Base-by-base conservation (phyloP, 768 basidiomycete genomes). In the Leucocoprinus birnbaumii region DNA sequence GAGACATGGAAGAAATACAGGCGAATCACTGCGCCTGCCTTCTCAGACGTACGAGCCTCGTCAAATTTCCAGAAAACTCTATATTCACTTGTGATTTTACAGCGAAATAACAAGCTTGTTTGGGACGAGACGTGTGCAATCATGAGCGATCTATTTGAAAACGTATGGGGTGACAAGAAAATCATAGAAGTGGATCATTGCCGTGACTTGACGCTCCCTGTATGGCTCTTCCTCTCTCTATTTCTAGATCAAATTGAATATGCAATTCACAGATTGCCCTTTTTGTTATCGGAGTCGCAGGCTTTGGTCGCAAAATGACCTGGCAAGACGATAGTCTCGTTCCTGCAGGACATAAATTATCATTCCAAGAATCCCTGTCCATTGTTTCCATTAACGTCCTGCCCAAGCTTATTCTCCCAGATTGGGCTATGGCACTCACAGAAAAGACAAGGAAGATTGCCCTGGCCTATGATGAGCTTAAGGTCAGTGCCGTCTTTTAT, bases 1-100 rank as follows among this genome's bases (percentile, higher is more conserved):
- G 77, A 80, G 2, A 73, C 80, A 49, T 87, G 84, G 84, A 83
- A 83, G 62, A 75, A 74, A n/a, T 82, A 84, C 58, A 68, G 83
- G 42, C 82, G 80, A 62, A 74, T 86, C 21, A 65, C 76, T 19
- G 80, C 80, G 1, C 82, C 84, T 7, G 77, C 82, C 0, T 86
- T 85, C 64, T 79, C 80, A 13, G 83, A 84, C 62, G 82, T 83
- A 51, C 34, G 68, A 44, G 18, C 43, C 22, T 5, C 2, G 22
- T 13, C 3, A 3, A 13, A 3, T n/a, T 1, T 11, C 3, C 18
- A 13, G 37, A 11, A 37, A 25, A 8, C 25, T 25, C 42, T 31
- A 19, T 41, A 41, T 22, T 27, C 9, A 27, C 21, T 10, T 40
- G 34, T 24, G 14, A 14, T 1, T 10, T 11, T 14, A 50, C 40